Evolutionary conservation across 2,329 filamentous ascomycete genomes (phyloP).

Genomic region (Tolypocladium inflatum): DNA sequence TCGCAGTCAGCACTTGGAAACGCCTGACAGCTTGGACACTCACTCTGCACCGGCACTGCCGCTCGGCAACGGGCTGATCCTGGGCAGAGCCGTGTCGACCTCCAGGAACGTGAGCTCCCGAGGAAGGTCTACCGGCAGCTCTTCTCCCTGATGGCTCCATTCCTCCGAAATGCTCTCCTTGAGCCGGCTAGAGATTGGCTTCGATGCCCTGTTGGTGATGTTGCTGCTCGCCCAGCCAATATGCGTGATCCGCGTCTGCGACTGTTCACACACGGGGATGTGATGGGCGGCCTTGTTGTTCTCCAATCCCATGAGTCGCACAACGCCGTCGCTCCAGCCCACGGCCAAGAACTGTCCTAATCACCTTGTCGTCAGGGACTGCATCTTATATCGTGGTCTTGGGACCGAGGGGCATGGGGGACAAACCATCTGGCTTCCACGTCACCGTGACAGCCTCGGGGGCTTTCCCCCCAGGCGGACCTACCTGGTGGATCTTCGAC

Average conservation of each 20-base stretch:
- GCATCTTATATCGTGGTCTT: neutral
- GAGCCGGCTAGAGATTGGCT: constrained; percentile 4
- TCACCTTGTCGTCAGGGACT: neutral
- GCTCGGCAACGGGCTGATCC: constrained; percentile 58
- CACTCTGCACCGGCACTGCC: constrained; percentile 53
- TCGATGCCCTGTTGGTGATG: constrained; percentile 20
- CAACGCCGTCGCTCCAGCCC: constrained; percentile 71
- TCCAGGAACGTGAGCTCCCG: constrained; percentile 66
- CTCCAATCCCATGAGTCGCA: constrained; percentile 69
- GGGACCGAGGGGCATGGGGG: neutral
- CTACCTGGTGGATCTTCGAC: constrained; percentile 39
- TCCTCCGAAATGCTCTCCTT: constrained; percentile 8
- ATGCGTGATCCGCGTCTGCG: constrained; percentile 35
- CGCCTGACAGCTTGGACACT: constrained; percentile 16
- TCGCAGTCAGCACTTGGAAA: constrained; percentile 7
- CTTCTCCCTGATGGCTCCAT: constrained; percentile 3
- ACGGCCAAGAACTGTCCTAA: constrained; percentile 69
- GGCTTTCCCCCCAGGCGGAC: constrained; percentile 27
- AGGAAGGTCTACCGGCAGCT: constrained; percentile 46
- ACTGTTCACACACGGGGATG: constrained; percentile 42
- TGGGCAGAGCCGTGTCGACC: constrained; percentile 66
- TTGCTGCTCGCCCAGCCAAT: constrained; percentile 43
- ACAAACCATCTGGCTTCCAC: constrained; percentile 61
- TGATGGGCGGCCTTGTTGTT: constrained; percentile 74
- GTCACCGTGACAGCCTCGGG: constrained; percentile 38